Base-by-base conservation (phyloP, 2,329 filamentous ascomycete species). In the Fusarium agapanthi region DNA sequence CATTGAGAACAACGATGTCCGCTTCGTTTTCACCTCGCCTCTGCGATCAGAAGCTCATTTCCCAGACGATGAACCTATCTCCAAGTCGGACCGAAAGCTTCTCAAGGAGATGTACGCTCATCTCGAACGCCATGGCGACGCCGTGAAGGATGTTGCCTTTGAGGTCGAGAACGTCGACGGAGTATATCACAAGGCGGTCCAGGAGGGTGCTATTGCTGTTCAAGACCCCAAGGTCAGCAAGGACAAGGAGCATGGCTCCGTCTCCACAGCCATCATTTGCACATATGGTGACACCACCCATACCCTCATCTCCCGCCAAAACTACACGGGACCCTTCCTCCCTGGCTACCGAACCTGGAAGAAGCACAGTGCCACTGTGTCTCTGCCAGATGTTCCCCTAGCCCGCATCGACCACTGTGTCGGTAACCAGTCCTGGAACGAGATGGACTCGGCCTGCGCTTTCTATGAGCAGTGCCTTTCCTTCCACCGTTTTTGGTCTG, bases 401-500 rank as follows among this genome's bases (percentile, higher is more conserved):
- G 88, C 88, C 69, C 90, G 90, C 75, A 95, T 98, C 83, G 95
- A 98, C 84, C 95, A 98, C 87, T 98, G 95, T 83, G 95, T 98
- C 76, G 95, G 95, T 74, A 98, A 98, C 86, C 95, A 98, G 86
- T 92, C 94, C 83, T 98, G 95, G 95, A 88, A 95, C 82, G 91
- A 95, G 82, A 97, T 98, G 90, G 85, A 86, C 67, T 86, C 86
- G 18, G 89, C 89, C 40, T 90, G 88, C 79, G 86, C 83, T 63
- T 91, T 93, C 82, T 98, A 98, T 85, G 95, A 98, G 85, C 89
- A 91, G 71, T 93, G 92, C 71, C 92, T 98, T 34, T 92, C 92
- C 61, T 98, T 98, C 89, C 95, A 97, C 86, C 93, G 95, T 75
- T 98, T 98, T 91, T 98, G 95, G 95, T 94, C 91, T 61, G 95